Base-by-base conservation (phyloP, 352 stramenopile species). In the Pythium periplocum region DNA sequence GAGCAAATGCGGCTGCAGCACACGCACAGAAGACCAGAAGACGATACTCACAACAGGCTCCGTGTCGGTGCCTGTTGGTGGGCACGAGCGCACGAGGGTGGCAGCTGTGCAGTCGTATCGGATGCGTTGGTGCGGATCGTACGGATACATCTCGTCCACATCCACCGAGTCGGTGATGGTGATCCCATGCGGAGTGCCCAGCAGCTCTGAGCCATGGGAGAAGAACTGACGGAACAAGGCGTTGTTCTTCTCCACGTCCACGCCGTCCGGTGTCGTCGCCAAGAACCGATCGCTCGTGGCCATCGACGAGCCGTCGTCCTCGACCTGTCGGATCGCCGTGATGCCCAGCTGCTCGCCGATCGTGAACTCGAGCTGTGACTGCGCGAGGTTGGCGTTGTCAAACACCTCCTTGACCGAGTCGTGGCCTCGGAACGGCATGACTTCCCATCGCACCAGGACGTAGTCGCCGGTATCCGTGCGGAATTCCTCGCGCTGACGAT, bases 321-420 rank as follows among this genome's bases (percentile, higher is more conserved):
- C 71, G 52, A 75, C 65, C 42, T 82, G 66, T 40, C 71, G 74
- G 42, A 81, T 66, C 31, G 66, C 72, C 37, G 79, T 66, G 57
- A 73, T 68, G 12, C 71, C 71, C 31, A 80, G 62, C 33, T 74
- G 65, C 55, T 84, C 69, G 9, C 69, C 76, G n/a, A 80, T 64
- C 6, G 53, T 71, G 37, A 84, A 76, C 53, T 84, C 73, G 45
- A 77, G 71, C 48, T 26, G 17, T 26, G 58, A 67, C 37, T 74
- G 60, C 48, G 63, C 66, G 30, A 61, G 63, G 2, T 64, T 50
- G 35, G 78, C 38, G 30, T 69, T 65, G 36, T 85, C 74, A 54
- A 73, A 82, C 48, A 85, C 71, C 42, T 67, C 55, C 48, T 69
- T 68, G n/a, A 75, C 71, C n/a, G 59, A 73, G 37, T 50, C 54